Percentiles rank a stretch among this genome's conserved stretches.
These are phyloP conservation scores for Penicillium sp. DNA, from an alignment of 2,329 filamentous ascomycete species.

Conservation along the genomic window DNA sequence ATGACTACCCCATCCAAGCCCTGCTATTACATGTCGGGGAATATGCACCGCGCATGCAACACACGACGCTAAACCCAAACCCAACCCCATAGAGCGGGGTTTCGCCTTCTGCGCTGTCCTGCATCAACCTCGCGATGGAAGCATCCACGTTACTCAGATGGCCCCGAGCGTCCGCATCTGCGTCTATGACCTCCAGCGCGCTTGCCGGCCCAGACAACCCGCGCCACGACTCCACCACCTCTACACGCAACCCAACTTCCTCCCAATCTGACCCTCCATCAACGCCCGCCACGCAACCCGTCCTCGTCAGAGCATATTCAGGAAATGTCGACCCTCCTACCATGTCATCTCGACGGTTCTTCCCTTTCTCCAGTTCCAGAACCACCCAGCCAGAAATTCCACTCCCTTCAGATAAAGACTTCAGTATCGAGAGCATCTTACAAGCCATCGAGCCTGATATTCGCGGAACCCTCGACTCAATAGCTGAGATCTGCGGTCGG, in stretches of 20 bases:
- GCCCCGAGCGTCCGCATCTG: constrained; percentile 29
- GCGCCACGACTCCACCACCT: constrained; percentile 23
- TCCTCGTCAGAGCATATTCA: constrained; percentile 48
- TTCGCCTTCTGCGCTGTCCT: constrained; percentile 19
- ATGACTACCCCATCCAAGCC: not conserved
- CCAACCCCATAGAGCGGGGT: constrained; percentile 23
- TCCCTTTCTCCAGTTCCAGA: constrained; percentile 28
- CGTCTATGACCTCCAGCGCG: constrained; percentile 20
- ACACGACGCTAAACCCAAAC: constrained; percentile 14
- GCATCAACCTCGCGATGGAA: constrained; percentile 33
- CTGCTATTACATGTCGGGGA: constrained; percentile 21
- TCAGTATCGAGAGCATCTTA: constrained; percentile 58
- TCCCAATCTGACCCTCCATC: constrained; percentile 31
- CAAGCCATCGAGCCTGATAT: constrained; percentile 61
- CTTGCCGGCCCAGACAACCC: constrained; percentile 25
- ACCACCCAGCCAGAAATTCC: constrained; percentile 24
- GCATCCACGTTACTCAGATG: constrained; percentile 31
- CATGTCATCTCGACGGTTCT: constrained; percentile 36
- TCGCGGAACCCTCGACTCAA: constrained; percentile 59
- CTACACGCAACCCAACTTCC: constrained; percentile 34
- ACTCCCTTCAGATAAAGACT: constrained; percentile 53
- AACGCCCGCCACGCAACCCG: constrained; percentile 42
- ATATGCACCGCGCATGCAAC: constrained; percentile 20
- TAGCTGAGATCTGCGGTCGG: constrained; percentile 63
- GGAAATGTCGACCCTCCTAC: constrained; percentile 28